Base-by-base conservation (phyloP, 2,329 filamentous ascomycete genomes). In the Epichloe bromicola region DNA sequence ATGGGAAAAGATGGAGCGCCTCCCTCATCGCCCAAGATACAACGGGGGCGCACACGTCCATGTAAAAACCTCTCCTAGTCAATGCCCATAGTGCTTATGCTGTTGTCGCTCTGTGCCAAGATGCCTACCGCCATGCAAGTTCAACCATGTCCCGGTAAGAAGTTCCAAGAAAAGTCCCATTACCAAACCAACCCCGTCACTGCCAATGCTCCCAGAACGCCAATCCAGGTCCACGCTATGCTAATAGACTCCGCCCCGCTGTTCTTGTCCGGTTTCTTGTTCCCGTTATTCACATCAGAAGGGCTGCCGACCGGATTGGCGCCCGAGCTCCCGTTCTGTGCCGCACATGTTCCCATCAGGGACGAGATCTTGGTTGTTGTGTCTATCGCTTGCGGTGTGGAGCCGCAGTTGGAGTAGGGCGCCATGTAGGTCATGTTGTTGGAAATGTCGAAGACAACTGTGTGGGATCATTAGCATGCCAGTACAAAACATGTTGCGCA, bases 371-470 rank as follows among this genome's bases (percentile, higher is more conserved):
- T 43, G 0, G 54, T 53, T 4, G 51, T 48, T 0, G 43, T 17
- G 12, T 51, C 51, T 47, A 61, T 61, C 19, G 54, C 43, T 15
- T 55, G 30, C 42, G 59, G 46, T 7, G 52, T 50, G 12, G 58
- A 49, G 54, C 73, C 74, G 59, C 75, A 78, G 65, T 76, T 75
- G 34, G 61, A 55, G 53, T 77, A 76, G 51, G 72, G 74, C 2
- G 74, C 70, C 54, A 79, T 62, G 65, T 74, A 75, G 33, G 75
- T 65, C 20, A 63, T 64, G 56, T 74, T 63, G 52, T 68, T 67
- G 42, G 74, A 71, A 52, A 76, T 69, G 56, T 79, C 75, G 49
- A 78, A 76, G 49, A 78, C 73, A 47, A 69, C 73, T 71, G 39
- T 4, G 11, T 26, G 5, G 15, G 3, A 30, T 4, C 10, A 30